Evolutionary conservation across 2,329 filamentous ascomycete species (phyloP), one percentile per base, ranked within the genome.

Genomic region (Aaosphaeria arxii): DNA sequence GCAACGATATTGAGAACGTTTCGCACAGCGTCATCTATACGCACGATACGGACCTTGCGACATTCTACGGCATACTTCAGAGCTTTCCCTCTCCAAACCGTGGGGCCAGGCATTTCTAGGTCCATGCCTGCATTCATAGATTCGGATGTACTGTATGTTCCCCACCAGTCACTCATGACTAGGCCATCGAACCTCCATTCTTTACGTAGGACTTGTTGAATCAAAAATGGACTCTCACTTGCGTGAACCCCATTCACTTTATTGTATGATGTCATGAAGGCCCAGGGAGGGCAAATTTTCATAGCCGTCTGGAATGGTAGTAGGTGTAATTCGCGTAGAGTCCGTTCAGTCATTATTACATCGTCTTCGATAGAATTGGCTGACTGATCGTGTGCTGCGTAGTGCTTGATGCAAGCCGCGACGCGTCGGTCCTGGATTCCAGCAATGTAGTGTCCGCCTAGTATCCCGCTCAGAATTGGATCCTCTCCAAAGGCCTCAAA

Each of bases 171-270:
- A 41, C 77, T 82, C 56, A 79, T 83, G 0, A 85, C 79, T 36
- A 79, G 86, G 61, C 86, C 87, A 42, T 88, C 75, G 59, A 85
- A 90, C 0, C 82, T 84, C 87, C 86, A 90, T 62, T 89, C 83
- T 3, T 79, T 78, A 47, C 87, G 76, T n/a, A 90, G 71, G 31
- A 90, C 85, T 39, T 68, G 61, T 48, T 84, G 87, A n/a, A 90
- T 72, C 1, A 85, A 74, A 48, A 85, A 81, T 38, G 79, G 75
- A 64, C 88, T 80, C 2, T 86, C 79, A 48, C 88, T 81, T 1
- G 81, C 77, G 6, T 88, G 85, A 11, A 84, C 74, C 5, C 87
- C 87, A 55, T 91, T 88, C 56, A 89, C 84, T 54, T 85, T 83
- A 60, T 87, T 83, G 63, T 90, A 91, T 0, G 87, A 80, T 33